phyloP scores from a whole-genome alignment of 768 basidiomycete genomes.

The Mycena albidolilacea region DNA sequence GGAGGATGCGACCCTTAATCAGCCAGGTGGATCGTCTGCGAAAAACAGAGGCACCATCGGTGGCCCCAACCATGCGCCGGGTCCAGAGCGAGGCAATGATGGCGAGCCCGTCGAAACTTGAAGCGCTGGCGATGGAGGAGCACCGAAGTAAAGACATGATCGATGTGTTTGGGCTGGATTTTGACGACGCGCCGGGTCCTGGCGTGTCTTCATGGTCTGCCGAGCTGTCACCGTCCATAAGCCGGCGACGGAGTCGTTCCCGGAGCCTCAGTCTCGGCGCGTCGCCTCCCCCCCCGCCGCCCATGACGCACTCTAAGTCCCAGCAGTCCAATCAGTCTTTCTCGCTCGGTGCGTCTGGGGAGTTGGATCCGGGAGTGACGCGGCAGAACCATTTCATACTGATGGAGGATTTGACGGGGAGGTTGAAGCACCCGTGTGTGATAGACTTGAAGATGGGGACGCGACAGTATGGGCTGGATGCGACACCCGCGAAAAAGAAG shows the following conservation, averaged over 20 bases:
- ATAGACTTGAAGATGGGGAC: slow-evolving; percentile 99
- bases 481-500: slow-evolving; percentile 92
- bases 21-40: slow-evolving; percentile 57
- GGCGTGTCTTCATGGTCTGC: slow-evolving; percentile 15
- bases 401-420: slow-evolving; percentile 98
- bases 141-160: slow-evolving; percentile 51
- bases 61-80: slow-evolving; percentile 66
- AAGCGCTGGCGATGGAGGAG: slow-evolving; percentile 53
- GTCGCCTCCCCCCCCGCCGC: slow-evolving; percentile 44
- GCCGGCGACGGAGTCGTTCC: slow-evolving; percentile 63
- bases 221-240: slow-evolving; percentile 50
- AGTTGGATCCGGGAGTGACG: slow-evolving; percentile 66
- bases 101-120: slow-evolving; percentile 51
- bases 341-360: slow-evolving; percentile 47
- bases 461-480: slow-evolving; percentile 97
- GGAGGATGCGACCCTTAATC: slow-evolving; percentile 57
- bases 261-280: slow-evolving; percentile 51
- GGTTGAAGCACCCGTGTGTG: slow-evolving; percentile 92
- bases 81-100: slow-evolving; percentile 75
- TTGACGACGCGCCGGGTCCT: slow-evolving; percentile 40
- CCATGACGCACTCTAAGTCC: slow-evolving; percentile 40
- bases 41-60: slow-evolving; percentile 50
- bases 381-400: slow-evolving; percentile 98
- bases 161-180: slow-evolving; percentile 62
- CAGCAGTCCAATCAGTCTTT: slow-evolving; percentile 26